Evolutionary conservation across 192 early-diverging fungal genomes (phyloP).

Genomic region (Endogone sp.): DNA sequence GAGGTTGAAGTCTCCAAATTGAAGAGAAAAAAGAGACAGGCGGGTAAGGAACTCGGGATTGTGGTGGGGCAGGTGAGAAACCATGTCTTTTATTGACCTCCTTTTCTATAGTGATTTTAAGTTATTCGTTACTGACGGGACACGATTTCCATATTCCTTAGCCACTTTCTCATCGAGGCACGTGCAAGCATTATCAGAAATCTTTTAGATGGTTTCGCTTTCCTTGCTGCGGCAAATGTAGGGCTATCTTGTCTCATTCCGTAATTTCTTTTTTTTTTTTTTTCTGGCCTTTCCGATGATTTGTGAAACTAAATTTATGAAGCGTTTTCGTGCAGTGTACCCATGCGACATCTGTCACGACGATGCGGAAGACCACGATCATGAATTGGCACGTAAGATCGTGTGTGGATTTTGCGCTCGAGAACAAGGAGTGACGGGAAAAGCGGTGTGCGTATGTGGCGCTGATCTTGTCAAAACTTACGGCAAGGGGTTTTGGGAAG

Average conservation of each 20-base stretch:
- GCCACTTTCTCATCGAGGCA: constrained; percentile 72
- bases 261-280: no score
- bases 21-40: constrained; percentile 49
- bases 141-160: constrained; percentile 9
- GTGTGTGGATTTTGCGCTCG: constrained; percentile 82
- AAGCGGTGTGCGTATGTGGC: constrained; percentile 62
- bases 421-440: constrained; percentile 62
- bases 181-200: constrained; percentile 83
- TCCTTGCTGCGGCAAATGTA: constrained; percentile 72
- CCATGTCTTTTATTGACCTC: neutral
- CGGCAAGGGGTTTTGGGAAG: constrained; percentile 83
- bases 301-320: no score
- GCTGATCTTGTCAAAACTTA: constrained; percentile 47
- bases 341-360: constrained; percentile 88
- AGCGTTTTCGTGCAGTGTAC: constrained; percentile 35
- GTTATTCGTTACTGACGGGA: neutral
- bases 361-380: constrained; percentile 60
- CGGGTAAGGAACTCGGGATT: constrained; percentile 51
- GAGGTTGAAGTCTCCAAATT: constrained; percentile 23
- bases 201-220: constrained; percentile 89
- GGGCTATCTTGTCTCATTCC: no score
- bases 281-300: no score
- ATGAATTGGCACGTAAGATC: constrained; percentile 69
- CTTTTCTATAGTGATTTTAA: neutral
- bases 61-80: constrained; percentile 52